Percentiles rank a stretch among this genome's conserved stretches.
Evolutionary conservation across 495 filamentous ascomycete genomes (phyloP).

Genomic region (Penicillium lividum): DNA sequence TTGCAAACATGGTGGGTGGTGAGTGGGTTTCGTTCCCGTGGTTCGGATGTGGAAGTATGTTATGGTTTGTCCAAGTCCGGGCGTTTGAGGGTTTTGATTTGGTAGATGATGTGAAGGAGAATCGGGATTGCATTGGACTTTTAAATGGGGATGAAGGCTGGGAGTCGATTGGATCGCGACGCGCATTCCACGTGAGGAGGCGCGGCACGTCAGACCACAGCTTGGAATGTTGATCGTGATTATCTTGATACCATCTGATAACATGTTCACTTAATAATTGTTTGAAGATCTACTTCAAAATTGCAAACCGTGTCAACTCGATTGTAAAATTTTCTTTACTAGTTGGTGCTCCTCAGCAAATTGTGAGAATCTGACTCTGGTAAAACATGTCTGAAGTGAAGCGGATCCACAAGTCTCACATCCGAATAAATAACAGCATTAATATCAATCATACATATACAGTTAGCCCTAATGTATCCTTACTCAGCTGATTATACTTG

Average conservation of each 20-base stretch:
- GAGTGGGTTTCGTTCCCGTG: conserved; percentile 21
- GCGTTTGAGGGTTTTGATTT: background rate
- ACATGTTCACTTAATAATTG: too few species aligned
- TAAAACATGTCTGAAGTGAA: too few species aligned
- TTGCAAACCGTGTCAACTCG: too few species aligned
- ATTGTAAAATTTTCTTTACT: too few species aligned
- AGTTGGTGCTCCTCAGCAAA: too few species aligned
- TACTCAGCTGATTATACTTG: too few species aligned
- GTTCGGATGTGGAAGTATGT: conserved; percentile 27
- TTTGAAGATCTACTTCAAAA: too few species aligned
- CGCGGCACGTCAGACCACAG: conserved; percentile 13
- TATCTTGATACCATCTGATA: background rate
- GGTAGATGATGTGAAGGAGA: background rate
- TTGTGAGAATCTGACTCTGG: too few species aligned
- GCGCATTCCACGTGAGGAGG: conserved; percentile 23
- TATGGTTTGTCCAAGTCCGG: conserved; percentile 20
- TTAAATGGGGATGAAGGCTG: conserved; percentile 20
- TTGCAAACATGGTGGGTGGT: conserved; percentile 30
- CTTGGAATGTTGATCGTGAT: conserved; percentile 9
- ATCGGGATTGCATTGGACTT: background rate
- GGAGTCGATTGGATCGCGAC: conserved; percentile 21
- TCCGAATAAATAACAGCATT: too few species aligned
- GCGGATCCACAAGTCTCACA: too few species aligned
- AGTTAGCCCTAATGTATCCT: too few species aligned
- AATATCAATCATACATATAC: too few species aligned